phyloP scores from a whole-genome alignment of 306 rosid genomes.

The Castanospermum australe region DNA sequence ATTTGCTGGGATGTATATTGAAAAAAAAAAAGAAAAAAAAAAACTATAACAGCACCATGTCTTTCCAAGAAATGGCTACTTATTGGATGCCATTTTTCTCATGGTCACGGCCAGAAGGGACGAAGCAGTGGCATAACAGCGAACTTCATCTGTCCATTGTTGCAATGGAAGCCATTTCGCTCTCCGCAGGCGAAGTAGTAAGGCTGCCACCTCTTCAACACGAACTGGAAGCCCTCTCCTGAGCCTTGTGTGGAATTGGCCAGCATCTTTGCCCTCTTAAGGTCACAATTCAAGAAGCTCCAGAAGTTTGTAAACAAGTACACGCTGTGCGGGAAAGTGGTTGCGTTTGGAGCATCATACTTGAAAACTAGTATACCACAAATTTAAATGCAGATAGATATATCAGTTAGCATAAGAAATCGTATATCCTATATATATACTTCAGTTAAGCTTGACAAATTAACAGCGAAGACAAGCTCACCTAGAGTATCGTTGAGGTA shows the following conservation, averaged over 20 bases:
- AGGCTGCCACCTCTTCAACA: constrained; percentile 53
- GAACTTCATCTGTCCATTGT: constrained; percentile 66
- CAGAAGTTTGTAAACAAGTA: constrained; percentile 41
- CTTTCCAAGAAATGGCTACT: not conserved
- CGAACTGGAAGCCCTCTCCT: constrained; percentile 57
- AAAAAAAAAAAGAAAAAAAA: not conserved
- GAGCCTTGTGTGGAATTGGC: constrained; percentile 50
- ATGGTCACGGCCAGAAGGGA: constrained; percentile 36
- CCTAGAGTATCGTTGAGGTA: constrained; percentile 65
- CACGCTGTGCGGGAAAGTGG: constrained; percentile 55
- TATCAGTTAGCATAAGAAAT: not conserved
- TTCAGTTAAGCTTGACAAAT: not conserved
- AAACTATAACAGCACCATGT: not conserved
- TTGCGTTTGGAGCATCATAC: constrained; percentile 56
- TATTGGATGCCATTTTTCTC: not conserved
- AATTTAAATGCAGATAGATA: not conserved
- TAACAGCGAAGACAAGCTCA: not conserved
- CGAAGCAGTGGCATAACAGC: constrained; percentile 46
- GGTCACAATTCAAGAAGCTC: constrained; percentile 58
- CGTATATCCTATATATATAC: not conserved
- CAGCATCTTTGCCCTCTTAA: constrained; percentile 40
- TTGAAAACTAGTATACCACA: constrained; percentile 65
- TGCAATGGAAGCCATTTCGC: constrained; percentile 61
- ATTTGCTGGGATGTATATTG: not conserved
- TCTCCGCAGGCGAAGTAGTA: constrained; percentile 68